Evolutionary conservation across 1,284 basidiomycete species (phyloP).

Genomic region (Naganishia cerealis): DNA sequence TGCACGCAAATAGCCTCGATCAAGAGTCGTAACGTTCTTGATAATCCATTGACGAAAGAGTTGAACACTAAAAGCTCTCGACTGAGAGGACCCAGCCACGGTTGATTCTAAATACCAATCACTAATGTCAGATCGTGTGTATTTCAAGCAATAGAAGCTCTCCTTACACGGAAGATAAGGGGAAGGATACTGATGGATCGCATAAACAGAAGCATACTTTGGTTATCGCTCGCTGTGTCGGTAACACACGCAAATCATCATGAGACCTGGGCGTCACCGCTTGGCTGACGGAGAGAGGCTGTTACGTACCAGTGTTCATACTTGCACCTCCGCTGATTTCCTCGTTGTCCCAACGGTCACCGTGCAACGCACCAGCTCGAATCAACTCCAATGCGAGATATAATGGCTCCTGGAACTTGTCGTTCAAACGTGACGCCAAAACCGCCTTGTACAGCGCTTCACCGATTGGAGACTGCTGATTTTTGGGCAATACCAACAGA

Average conservation of each 20-base stretch:
- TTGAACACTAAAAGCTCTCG: conserved; percentile 97
- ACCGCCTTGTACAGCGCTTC: conserved; percentile 84
- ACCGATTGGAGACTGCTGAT: conserved; percentile 78
- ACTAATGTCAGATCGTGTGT: conserved; percentile 20
- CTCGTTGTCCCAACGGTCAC: conserved; percentile 78
- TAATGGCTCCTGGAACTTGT: conserved; percentile 96
- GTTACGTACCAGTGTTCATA: conserved; percentile 73
- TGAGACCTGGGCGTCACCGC: neutral
- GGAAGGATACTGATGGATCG: conserved; percentile 90
- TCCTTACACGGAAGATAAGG: conserved; percentile 80
- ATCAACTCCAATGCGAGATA: conserved; percentile 90
- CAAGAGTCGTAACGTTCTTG: conserved; percentile 82
- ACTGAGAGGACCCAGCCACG: conserved; percentile 92
- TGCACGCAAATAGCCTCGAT: conserved; percentile 88
- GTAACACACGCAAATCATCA: conserved; percentile 20
- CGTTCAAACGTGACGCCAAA: conserved; percentile 76
- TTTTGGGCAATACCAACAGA: conserved; percentile 66
- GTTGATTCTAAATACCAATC: conserved; percentile 53
- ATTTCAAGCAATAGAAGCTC: conserved; percentile 2
- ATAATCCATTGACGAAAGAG: conserved; percentile 87
- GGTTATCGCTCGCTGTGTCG: conserved; percentile 77
- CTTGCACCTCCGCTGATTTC: conserved; percentile 91
- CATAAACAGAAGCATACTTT: conserved; percentile 92
- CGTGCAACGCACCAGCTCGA: conserved; percentile 91
- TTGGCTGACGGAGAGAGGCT: conserved; percentile 32